Conservation (phyloP, 140 eudicot genomes). For the Cichorium intybus region DNA sequence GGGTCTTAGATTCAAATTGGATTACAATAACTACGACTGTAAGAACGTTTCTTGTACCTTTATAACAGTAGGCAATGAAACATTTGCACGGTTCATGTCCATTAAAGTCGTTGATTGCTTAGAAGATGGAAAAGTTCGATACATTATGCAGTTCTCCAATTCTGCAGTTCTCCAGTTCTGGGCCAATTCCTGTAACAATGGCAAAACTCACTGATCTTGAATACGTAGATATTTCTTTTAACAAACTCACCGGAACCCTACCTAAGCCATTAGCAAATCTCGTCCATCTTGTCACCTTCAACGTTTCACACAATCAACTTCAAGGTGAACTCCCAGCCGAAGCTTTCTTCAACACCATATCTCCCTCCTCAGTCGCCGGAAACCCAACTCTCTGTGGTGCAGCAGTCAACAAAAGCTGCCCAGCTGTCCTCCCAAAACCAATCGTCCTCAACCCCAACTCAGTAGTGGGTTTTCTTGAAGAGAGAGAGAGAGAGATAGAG, state of each 20-base stretch:
- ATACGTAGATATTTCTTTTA: conserved; percentile 65
- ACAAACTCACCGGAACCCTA: conserved; percentile 63
- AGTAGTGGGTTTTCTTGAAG: too few relatives aligned
- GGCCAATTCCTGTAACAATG: conserved; percentile 56
- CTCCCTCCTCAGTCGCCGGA: too few relatives aligned
- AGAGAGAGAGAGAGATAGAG: too few relatives aligned
- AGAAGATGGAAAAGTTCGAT: conserved; percentile 58
- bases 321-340: too few relatives aligned
- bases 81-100: conserved; percentile 36
- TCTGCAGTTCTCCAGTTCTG: too few relatives aligned
- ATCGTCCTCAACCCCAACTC: too few relatives aligned
- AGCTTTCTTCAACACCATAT: too few relatives aligned
- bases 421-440: too few relatives aligned
- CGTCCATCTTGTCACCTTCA: conserved; percentile 53
- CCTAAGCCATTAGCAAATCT: conserved; percentile 78
- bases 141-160: conserved; percentile 49
- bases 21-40: conserved; percentile 45
- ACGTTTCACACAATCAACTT: conserved; percentile 73
- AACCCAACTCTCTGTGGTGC: too few relatives aligned
- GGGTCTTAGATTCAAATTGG: too few relatives aligned
- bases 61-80: conserved; percentile 32
- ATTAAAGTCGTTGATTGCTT: conserved; percentile 58
- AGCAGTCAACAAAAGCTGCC: too few relatives aligned
- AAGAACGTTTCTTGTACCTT: conserved; percentile 47
- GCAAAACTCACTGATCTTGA: conserved; percentile 58